Evolutionary conservation across 2,329 filamentous ascomycete species (phyloP), one percentile per base, ranked within the genome.

Genomic region (Fusarium setosum): DNA sequence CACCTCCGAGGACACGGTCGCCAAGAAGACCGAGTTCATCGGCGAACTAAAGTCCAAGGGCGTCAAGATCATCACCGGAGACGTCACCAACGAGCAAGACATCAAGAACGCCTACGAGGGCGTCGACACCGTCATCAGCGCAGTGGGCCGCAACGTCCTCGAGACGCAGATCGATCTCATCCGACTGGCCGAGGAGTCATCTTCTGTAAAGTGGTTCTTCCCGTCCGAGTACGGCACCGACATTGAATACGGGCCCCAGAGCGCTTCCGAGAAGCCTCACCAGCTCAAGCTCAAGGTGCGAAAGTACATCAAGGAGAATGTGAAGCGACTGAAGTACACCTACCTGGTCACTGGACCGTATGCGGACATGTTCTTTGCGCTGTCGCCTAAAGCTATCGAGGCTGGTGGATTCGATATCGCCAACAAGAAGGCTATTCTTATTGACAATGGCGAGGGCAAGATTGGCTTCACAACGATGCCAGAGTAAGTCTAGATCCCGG

Each of bases 311-410:
- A 81, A 83, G 44, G 83, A 84, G 32, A 77, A 83, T n/a, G 71
- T 85, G 13, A 81, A 82, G 66, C 76, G 82, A 8, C 73, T 92
- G 23, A 81, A 86, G 48, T 83, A 89, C 56, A 91, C 90, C 0
- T 92, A 89, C 72, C 78, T 92, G 0, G 90, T 92, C 5, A 92
- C 90, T 0, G 90, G 90, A 0, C 90, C 90, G 0, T 92, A 90
- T 66, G 84, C 85, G 26, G 90, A 91, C 61, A 81, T 90, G 72
- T 92, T 83, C 78, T 79, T 91, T 41, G 63, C 65, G 6, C 74
- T 81, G 4, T 78, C 31, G 75, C 80, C 59, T 2, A 21, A 26
- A 0, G 55, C 59, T 6, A 6, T 37, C 4, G 70, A 73, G n/a
- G 70, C 67, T 1, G 90, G 90, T 3, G 84, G 84, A 0, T 93